These are phyloP conservation scores for Rhizopus arrhizus DNA, from an alignment of 371 early-diverging fungal species.

Conservation along the genomic window DNA sequence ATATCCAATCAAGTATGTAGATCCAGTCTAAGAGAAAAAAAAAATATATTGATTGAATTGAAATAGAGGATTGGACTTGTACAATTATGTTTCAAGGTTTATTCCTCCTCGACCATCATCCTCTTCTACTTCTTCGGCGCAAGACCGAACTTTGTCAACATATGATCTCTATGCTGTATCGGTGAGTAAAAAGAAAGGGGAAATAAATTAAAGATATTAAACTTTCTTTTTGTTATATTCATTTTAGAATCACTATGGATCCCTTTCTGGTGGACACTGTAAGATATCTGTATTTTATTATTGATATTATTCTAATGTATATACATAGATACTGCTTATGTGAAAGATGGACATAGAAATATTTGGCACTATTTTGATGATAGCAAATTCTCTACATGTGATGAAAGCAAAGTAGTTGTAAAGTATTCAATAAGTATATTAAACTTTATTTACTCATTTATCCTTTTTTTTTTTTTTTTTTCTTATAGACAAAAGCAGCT, in stretches of 20 bases:
- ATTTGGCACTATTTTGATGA: conserved; percentile 96
- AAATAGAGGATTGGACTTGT: conserved; percentile 39
- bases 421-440: conserved; percentile 20
- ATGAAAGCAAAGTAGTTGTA: conserved; percentile 68
- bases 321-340: conserved; percentile 77
- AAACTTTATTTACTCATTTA: conserved; percentile 5
- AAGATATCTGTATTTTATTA: conserved; percentile 16
- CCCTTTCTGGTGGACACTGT: conserved; percentile 90
- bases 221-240: not conserved
- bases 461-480: not conserved
- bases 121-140: not conserved
- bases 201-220: not conserved
- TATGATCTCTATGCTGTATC: conserved; percentile 94
- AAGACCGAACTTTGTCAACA: conserved; percentile 27
- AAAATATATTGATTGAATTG: not conserved
- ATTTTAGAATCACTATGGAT: conserved; percentile 85
- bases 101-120: conserved; percentile 33
- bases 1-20: conserved; percentile 69
- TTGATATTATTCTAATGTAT: conserved; percentile 15
- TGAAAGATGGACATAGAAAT: conserved; percentile 72
- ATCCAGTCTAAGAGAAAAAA: no score
- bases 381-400: conserved; percentile 73
- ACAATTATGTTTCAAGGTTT: conserved; percentile 30
- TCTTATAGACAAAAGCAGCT: conserved; percentile 31
- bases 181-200: conserved; percentile 32